Evolutionary conservation across 2,329 filamentous ascomycete genomes (phyloP).

Genomic region (Cyphellophora attinorum): DNA sequence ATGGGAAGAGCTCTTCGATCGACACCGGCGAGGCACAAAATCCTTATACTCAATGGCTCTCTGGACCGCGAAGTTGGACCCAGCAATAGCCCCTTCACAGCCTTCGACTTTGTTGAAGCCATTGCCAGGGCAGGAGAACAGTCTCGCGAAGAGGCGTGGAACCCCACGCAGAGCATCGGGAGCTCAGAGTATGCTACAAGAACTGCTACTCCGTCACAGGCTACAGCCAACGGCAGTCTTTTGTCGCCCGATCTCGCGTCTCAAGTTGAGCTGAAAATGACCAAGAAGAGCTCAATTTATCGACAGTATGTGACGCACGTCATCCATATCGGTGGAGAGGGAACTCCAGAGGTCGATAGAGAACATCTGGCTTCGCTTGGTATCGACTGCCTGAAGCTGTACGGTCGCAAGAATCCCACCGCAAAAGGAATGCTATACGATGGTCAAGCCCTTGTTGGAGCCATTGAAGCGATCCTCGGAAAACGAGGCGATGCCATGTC

Average conservation of each 20-base stretch:
- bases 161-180: slow-evolving; percentile 6
- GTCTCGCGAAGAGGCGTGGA: slow-evolving; percentile 43
- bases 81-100: slow-evolving; percentile 53
- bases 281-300: slow-evolving; percentile 12
- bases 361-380: slow-evolving; percentile 10
- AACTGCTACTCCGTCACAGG: slow-evolving; percentile 3
- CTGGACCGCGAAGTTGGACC: slow-evolving; percentile 83
- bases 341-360: slow-evolving; percentile 15
- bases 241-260: not conserved
- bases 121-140: slow-evolving; percentile 66
- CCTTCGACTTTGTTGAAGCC: slow-evolving; percentile 71
- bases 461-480: slow-evolving; percentile 68
- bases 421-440: slow-evolving; percentile 60
- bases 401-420: slow-evolving; percentile 51
- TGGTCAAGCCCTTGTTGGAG: slow-evolving; percentile 60
- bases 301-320: slow-evolving; percentile 18
- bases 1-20: slow-evolving; percentile 57
- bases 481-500: slow-evolving; percentile 45
- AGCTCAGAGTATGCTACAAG: slow-evolving; percentile 9
- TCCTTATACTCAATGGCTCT: slow-evolving; percentile 75
- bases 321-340: slow-evolving; percentile 16
- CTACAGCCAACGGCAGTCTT: not conserved
- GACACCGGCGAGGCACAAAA: slow-evolving; percentile 52
- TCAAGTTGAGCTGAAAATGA: slow-evolving; percentile 1
- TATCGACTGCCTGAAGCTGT: slow-evolving; percentile 67